Base-by-base conservation (phyloP, 2,329 filamentous ascomycete species). In the Tothia fuscella region DNA sequence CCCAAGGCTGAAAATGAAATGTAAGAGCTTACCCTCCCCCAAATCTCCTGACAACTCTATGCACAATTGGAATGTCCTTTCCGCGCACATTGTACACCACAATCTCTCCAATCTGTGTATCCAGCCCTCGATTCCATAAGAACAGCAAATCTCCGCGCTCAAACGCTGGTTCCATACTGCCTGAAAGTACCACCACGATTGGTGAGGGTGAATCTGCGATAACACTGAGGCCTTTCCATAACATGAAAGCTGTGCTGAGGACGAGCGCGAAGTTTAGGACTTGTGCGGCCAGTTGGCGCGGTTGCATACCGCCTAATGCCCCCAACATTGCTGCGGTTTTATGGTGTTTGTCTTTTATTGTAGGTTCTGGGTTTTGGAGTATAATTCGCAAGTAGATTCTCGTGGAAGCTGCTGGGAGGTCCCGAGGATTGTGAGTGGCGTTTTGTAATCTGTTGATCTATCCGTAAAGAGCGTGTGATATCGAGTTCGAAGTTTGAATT, bases 41-140 rank as follows among this genome's bases (percentile, higher is more conserved):
- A 60, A 76, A 79, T 49, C 70, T 70, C 63, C 88, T 76, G 42
- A 96, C 82, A 7, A 96, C 74, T 38, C 91, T 72, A 66, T 98
- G 91, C 50, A 98, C 91, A 62, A 98, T 98, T 22, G 91, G 91
- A 49, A 98, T 96, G 50, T 94, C 84, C 70, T 96, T 98, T 44
- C 81, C 87, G 59, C 78, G 75, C 41, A 94, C 82, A 57, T 93
- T 93, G 64, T 83, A 85, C 36, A 85, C 80, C 50, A 85, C 80
- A 47, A 83, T 70, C 61, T 85, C 80, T 14, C 80, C 80, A 34
- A 84, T 67, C 53, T 81, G 71, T 2, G 78, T 79, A 32, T 80
- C 71, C 56, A 59, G 47, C 41, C 70, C 63, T 42, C 82, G 67
- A 58, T 88, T 88, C 81, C 82, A 87, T 6, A 88, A 66, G 53